Evolutionary conservation across 2,329 filamentous ascomycete genomes (phyloP), one percentile per base, ranked within the genome.

Genomic region (Parasarocladium wereldwijsianum): DNA sequence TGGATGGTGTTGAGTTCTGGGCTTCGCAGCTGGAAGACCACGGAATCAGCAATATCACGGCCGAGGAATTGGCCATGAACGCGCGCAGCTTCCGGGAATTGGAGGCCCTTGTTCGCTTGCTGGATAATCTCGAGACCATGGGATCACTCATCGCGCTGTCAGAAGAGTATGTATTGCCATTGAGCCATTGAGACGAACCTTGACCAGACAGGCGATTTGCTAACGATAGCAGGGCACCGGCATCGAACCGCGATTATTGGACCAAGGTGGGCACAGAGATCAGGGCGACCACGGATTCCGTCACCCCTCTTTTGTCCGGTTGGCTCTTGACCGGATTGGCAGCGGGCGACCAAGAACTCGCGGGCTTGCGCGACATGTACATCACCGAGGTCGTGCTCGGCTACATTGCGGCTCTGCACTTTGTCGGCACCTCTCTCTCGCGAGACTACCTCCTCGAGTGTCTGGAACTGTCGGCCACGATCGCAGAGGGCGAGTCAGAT

Each of bases 361-460:
- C 55, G 27, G 55, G 63, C 15, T 70, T 96, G 30, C 74, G 85
- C 39, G 67, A 73, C 32, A 69, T 71, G 0, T 96, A 93, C 51
- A 64, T 98, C 3, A 86, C 90, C 2, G 85, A 94, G 49, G 69
- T 82, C 12, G 62, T 93, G 24, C 65, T 98, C 29, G 82, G 80
- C 3, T 94, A 90, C 49, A 72, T 90, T 46, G 76, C 70, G 43
- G 76, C 80, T 2, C 60, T 96, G 29, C 80, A 92, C 48, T 80
- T 79, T 45, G 78, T 80, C 0, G 84, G 83, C 4, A 75, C 73
- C 26, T 66, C 71, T 28, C 59, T 92, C 24, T 77, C 74, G 26
- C 74, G 84, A 24, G 81, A 87, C 34, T 70, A 78, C 39, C 63
- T 93, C 12, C 65, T 90, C 16, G 76, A 87, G 46, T 81, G 77